Evolutionary conservation across 1,284 basidiomycete species (phyloP).

Genomic region (Farysia itapuensis): DNA sequence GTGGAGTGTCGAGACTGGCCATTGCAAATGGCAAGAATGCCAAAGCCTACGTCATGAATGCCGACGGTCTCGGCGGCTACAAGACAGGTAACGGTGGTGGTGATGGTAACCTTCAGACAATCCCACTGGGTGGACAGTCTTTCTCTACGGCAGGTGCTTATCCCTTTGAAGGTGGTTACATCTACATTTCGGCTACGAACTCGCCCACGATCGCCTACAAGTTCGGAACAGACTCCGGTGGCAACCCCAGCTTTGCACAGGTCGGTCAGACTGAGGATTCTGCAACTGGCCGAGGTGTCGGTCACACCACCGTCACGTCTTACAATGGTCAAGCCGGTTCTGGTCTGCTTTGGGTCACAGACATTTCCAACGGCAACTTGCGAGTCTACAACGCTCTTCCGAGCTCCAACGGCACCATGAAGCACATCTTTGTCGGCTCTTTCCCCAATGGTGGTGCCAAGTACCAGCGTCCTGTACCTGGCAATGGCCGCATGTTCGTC

Average conservation of each 20-base stretch:
- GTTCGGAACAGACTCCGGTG: constrained; percentile 6
- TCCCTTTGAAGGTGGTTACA: constrained; percentile 9
- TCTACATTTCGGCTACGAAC: constrained; percentile 9
- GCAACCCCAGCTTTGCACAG: constrained; percentile 8
- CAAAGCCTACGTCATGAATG: constrained; percentile 20
- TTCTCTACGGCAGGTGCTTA: constrained; percentile 10
- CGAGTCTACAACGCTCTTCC: constrained; percentile 8
- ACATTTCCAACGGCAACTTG: constrained; percentile 4
- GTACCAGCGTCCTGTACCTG: constrained; percentile 7
- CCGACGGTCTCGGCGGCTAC: constrained; percentile 13
- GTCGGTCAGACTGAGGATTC: constrained; percentile 10
- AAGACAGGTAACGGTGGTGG: constrained; percentile 9
- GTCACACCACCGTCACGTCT: constrained; percentile 9
- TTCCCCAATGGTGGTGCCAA: constrained; percentile 1
- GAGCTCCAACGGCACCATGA: constrained; percentile 3
- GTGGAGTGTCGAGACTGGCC: constrained; percentile 1
- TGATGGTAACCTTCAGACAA: constrained; percentile 12
- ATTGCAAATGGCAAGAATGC: constrained; percentile 14
- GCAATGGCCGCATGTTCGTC: constrained; percentile 8
- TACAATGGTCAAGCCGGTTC: constrained; percentile 6
- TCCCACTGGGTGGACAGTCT: constrained; percentile 10
- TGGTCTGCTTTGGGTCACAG: constrained; percentile 13
- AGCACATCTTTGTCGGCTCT: constrained; percentile 4
- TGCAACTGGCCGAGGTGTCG: constrained; percentile 2
- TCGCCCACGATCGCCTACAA: constrained; percentile 7